These are phyloP conservation scores for Trifolium dubium DNA, from an alignment of 306 rosid genomes.

Conservation along the genomic window DNA sequence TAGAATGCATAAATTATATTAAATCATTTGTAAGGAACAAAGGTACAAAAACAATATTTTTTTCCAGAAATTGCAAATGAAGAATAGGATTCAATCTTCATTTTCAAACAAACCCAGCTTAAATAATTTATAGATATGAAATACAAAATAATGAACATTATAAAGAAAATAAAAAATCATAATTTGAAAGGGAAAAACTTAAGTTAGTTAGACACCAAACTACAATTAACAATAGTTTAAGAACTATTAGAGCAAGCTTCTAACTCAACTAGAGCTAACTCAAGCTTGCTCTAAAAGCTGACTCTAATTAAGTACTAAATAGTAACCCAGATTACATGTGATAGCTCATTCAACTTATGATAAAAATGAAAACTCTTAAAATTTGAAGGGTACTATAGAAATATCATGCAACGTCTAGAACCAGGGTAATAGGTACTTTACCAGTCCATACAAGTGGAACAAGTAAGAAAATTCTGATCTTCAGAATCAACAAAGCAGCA, in stretches of 20 bases:
- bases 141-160: not conserved
- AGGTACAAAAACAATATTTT: conserved; percentile 23
- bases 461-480: conserved; percentile 61
- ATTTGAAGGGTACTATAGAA: not conserved
- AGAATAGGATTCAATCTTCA: conserved; percentile 29
- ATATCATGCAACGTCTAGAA: not conserved
- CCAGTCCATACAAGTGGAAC: conserved; percentile 83
- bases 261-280: too few relatives aligned
- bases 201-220: not conserved
- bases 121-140: not conserved
- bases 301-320: not conserved
- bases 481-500: conserved; percentile 57
- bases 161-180: not conserved
- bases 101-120: not conserved
- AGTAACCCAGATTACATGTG: not conserved
- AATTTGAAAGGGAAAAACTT: not conserved
- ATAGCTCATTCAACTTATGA: not conserved
- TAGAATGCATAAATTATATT: conserved; percentile 31
- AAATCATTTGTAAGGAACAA: conserved; percentile 12
- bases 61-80: not conserved
- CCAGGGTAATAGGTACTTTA: conserved; percentile 52
- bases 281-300: too few relatives aligned
- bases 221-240: not conserved
- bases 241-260: not conserved
- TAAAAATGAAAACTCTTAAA: not conserved